Conservation (phyloP, 2,329 filamentous ascomycete genomes). For the Rhynchosporium secalis region DNA sequence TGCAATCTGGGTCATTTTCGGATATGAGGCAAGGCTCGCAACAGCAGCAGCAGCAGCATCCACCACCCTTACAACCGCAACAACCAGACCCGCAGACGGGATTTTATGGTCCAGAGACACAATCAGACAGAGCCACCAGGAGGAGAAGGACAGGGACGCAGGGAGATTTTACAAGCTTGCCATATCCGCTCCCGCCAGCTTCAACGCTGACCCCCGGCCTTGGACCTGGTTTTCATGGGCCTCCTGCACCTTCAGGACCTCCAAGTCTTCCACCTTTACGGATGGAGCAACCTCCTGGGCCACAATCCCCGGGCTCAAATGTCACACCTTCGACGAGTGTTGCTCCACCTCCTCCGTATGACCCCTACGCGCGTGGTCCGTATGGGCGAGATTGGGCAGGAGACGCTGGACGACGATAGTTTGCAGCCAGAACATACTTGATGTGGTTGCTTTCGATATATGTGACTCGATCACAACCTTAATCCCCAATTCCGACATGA, state of each 20-base stretch:
- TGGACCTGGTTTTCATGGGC: slow-evolving; percentile 27
- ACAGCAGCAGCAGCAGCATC: slow-evolving; percentile 3
- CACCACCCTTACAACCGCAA: not conserved
- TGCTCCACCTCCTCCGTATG: slow-evolving; percentile 30
- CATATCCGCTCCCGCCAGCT: slow-evolving; percentile 36
- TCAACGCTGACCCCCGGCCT: slow-evolving; percentile 37
- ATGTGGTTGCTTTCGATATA: not conserved
- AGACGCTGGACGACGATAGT: slow-evolving; percentile 31
- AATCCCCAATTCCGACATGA: slow-evolving; percentile 8
- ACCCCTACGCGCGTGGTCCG: slow-evolving; percentile 32
- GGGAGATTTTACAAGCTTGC: slow-evolving; percentile 34
- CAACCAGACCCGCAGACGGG: slow-evolving; percentile 25
- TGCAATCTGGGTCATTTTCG: slow-evolving; percentile 31
- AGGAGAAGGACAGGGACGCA: slow-evolving; percentile 37
- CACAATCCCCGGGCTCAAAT: slow-evolving; percentile 19
- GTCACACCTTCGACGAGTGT: slow-evolving; percentile 26
- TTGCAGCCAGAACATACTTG: not conserved
- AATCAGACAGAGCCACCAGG: slow-evolving; percentile 35
- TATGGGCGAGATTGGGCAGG: slow-evolving; percentile 36
- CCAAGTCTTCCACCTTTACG: slow-evolving; percentile 37
- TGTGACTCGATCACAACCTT: not conserved
- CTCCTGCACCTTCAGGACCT: slow-evolving; percentile 26
- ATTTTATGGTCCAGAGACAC: slow-evolving; percentile 26
- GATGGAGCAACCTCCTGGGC: slow-evolving; percentile 33
- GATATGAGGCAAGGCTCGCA: slow-evolving; percentile 24